Conservation (phyloP, 805 yeast species). For the Wickerhamomyces sydowiorum region DNA sequence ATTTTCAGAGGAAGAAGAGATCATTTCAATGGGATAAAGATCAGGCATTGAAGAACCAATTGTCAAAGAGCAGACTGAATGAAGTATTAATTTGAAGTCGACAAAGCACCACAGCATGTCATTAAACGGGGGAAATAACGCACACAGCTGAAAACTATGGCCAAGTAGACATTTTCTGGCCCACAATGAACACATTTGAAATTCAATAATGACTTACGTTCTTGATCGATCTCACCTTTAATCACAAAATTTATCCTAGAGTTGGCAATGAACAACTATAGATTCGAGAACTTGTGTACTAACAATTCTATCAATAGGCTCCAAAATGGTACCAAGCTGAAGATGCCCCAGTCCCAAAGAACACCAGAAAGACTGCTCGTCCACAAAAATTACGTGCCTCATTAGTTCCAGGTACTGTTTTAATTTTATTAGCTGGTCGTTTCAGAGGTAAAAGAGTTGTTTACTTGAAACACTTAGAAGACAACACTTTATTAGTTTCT, state of each 20-base stretch:
- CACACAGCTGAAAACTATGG: too few species aligned
- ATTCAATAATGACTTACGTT: not conserved
- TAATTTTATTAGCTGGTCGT: slow-evolving; percentile 97
- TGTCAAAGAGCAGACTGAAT: too few species aligned
- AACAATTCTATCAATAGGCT: slow-evolving; percentile 36
- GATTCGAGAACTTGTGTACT: too few species aligned
- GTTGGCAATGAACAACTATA: too few species aligned
- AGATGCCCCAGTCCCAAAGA: slow-evolving; percentile 82
- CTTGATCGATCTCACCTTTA: not conserved
- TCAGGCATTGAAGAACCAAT: not conserved
- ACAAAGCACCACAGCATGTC: too few species aligned
- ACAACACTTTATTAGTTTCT: slow-evolving; percentile 93
- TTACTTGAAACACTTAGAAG: slow-evolving; percentile 94
- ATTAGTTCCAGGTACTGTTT: slow-evolving; percentile 95
- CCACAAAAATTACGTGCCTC: slow-evolving; percentile 95
- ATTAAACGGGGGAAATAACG: too few species aligned
- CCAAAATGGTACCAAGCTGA: slow-evolving; percentile 95
- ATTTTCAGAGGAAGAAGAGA: not conserved
- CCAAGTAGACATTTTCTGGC: too few species aligned
- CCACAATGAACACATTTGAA: too few species aligned
- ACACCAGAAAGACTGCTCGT: slow-evolving; percentile 84
- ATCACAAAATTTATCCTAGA: not conserved
- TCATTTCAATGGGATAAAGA: not conserved
- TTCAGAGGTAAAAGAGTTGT: slow-evolving; percentile 99
- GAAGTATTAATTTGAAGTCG: too few species aligned